Base-by-base conservation (phyloP, 1,139 yeast species). In the Kurtzmaniella quercitrusa region DNA sequence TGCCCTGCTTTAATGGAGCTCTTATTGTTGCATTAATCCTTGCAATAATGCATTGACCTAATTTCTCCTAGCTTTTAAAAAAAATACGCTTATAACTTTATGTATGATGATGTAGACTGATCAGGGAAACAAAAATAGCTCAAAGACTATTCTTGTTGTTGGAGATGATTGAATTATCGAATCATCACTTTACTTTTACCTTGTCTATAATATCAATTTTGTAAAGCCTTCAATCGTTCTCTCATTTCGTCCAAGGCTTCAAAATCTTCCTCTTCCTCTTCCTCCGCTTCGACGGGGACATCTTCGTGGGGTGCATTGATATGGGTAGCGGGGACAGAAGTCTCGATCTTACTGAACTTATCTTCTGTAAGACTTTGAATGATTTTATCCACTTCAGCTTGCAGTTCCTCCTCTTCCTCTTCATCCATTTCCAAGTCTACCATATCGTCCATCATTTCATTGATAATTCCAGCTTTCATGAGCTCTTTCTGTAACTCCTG, bases 361-460 rank as follows among this genome's bases (percentile, higher is more conserved):
- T 75, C 74, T 48, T 68, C 68, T 9, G 77, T 69, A 50, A 53
- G 75, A 61, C 53, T 70, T 56, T 52, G 75, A 63, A 57, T 70
- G 36, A 75, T 75, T 61, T 74, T 75, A 46, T 75, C 68, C 40
- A 79, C 70, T 58, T 88, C 94, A 36, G 81, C 88, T 51, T 84
- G 89, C 2, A 85, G 83, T 48, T 81, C 85, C 41, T 77, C 81
- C 43, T 84, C 83, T 48, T 80, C 75, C 46, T 84, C 88, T 37
- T 74, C 85, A 38, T 65, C 89, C 42, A 75, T 80, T 37, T 83
- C 72, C 44, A 77, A 66, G 49, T 91, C 98, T 46, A 93, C 71
- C 56, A 89, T 82, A 58, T 94, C 98, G 46, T 87, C 90, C 63
- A 91, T 82, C 98, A 94, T 93, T 59, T 94, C 98, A 54, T 87